phyloP scores from a whole-genome alignment of 768 basidiomycete species.

The Amanita pallidorosea region DNA sequence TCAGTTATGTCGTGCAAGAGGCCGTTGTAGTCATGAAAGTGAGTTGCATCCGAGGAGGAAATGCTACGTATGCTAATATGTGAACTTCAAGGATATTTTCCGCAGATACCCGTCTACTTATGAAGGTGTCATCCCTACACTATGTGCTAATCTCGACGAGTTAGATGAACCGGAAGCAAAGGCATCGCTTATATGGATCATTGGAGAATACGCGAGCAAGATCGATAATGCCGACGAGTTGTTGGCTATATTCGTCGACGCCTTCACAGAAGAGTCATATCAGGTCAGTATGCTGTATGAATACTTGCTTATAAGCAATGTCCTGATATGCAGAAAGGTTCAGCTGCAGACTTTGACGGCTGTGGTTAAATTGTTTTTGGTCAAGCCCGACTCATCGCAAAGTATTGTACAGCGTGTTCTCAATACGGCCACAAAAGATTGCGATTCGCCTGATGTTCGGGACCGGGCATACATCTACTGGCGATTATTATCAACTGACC shows the following conservation, averaged over 20 bases:
- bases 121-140: conserved; percentile 91
- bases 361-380: conserved; percentile 93
- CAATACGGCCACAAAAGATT: conserved; percentile 92
- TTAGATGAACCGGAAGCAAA: conserved; percentile 98
- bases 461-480: conserved; percentile 98
- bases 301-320: neutral
- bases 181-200: conserved; percentile 97
- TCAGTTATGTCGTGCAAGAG: conserved; percentile 97
- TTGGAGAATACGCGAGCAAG: conserved; percentile 95
- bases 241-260: conserved; percentile 80
- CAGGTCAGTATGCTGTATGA: conserved; percentile 41
- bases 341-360: conserved; percentile 84
- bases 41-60: conserved; percentile 7
- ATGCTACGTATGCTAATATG: neutral
- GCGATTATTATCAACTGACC: conserved; percentile 90
- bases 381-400: conserved; percentile 90
- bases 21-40: conserved; percentile 99
- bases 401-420: conserved; percentile 86
- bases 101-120: conserved; percentile 94
- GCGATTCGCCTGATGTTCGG: conserved; percentile 92
- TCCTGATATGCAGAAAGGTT: conserved; percentile 25
- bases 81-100: conserved; percentile 76
- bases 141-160: conserved; percentile 93
- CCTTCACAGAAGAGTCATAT: conserved; percentile 90
- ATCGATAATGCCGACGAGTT: conserved; percentile 97